Conservation (phyloP, 257 asterid species). For the Plantago major region DNA sequence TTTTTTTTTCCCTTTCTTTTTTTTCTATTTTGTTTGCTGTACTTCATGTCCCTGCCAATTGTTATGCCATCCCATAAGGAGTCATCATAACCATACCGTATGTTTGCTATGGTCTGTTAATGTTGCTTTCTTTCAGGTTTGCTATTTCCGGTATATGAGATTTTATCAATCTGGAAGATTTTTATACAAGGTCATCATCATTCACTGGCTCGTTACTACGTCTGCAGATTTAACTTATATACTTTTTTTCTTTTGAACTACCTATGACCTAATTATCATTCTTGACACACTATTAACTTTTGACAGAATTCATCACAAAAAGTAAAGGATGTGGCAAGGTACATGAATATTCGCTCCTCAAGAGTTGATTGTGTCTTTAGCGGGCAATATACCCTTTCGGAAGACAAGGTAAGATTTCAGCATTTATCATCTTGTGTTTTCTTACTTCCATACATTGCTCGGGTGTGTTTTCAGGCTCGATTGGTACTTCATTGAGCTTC, state of each 20-base stretch:
- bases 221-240: conserved; percentile 4
- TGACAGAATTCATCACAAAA: conserved; percentile 79
- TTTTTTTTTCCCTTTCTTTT: no score
- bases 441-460: not conserved
- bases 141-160: conserved; percentile 88
- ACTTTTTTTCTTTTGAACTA: not conserved
- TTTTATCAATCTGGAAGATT: conserved; percentile 96
- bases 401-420: conserved; percentile 63
- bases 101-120: not conserved
- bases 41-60: no score
- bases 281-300: conserved; percentile 13
- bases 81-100: not conserved
- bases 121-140: conserved; percentile 57
- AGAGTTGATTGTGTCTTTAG: conserved; percentile 58
- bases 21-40: no score
- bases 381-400: conserved; percentile 78
- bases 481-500: not conserved
- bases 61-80: not conserved
- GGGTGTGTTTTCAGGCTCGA: not conserved
- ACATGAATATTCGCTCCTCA: conserved; percentile 71
- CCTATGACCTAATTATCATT: conserved; percentile 11
- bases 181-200: conserved; percentile 65
- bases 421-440: not conserved
- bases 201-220: conserved; percentile 4
- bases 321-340: conserved; percentile 72